A percentile compares a stretch with the other conserved stretches of the same genome.
Evolutionary conservation across 2,329 filamentous ascomycete species (phyloP).

Genomic region (Pseudogymnoascus sp.): DNA sequence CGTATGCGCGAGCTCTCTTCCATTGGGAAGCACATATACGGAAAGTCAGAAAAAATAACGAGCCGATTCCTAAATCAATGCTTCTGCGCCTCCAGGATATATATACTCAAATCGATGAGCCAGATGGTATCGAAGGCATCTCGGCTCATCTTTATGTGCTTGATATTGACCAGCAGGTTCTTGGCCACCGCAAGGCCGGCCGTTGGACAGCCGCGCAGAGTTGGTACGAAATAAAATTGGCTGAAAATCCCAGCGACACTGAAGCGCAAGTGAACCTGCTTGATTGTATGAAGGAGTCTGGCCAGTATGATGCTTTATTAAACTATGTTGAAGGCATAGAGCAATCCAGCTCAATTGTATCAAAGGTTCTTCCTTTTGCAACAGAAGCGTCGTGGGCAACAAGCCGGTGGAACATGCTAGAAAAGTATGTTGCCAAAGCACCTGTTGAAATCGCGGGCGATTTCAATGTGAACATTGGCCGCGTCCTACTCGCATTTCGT

Average conservation of each 20-base stretch:
- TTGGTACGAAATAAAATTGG: conserved; percentile 91
- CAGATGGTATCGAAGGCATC: conserved; percentile 91
- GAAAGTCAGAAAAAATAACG: conserved; percentile 37
- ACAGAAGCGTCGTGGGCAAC: conserved; percentile 91
- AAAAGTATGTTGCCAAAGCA: conserved; percentile 56
- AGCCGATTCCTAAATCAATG: conserved; percentile 42
- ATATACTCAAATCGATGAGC: conserved; percentile 95
- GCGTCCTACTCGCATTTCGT: conserved; percentile 56
- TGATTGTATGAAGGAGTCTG: conserved; percentile 87
- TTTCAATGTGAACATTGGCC: conserved; percentile 78
- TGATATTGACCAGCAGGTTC: conserved; percentile 88
- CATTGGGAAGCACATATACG: conserved; percentile 90
- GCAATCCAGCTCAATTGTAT: conserved; percentile 40
- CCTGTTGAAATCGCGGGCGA: conserved; percentile 45
- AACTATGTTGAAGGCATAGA: conserved; percentile 80
- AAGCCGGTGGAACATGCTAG: conserved; percentile 69
- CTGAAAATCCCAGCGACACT: conserved; percentile 67
- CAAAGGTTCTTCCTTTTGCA: conserved; percentile 71
- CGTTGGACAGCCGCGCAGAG: conserved; percentile 92
- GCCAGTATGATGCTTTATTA: conserved; percentile 82
- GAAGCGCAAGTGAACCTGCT: conserved; percentile 79
- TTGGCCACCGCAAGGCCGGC: conserved; percentile 88
- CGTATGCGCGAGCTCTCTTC: conserved; percentile 85
- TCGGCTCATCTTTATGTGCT: conserved; percentile 78
- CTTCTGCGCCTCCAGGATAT: conserved; percentile 82